These are phyloP conservation scores for Phytopythium ostracodes DNA, from an alignment of 352 stramenopile genomes.

Conservation along the genomic window DNA sequence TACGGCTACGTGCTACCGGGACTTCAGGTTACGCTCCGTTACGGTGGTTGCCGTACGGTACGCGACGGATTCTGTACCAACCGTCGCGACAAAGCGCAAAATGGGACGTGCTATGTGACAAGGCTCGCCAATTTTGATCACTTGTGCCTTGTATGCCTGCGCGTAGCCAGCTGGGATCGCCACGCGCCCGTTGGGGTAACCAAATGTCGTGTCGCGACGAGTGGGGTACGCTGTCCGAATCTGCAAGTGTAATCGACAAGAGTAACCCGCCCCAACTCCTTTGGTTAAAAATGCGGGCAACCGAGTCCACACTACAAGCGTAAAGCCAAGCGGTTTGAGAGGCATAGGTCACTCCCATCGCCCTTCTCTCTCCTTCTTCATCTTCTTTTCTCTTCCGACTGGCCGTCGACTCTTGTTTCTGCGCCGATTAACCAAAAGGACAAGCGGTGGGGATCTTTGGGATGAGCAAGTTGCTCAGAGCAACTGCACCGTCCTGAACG, in stretches of 20 bases:
- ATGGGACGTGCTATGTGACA: constrained; percentile 4
- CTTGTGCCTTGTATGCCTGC: background rate
- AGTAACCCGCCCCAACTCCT: too few species aligned
- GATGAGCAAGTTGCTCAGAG: too few species aligned
- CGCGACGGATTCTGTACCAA: background rate
- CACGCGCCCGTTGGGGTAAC: background rate
- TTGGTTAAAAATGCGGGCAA: too few species aligned
- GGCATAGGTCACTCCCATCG: too few species aligned
- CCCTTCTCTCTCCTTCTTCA: background rate
- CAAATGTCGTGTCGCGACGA: too few species aligned
- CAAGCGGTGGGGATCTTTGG: background rate
- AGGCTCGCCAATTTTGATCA: background rate
- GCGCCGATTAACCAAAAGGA: background rate
- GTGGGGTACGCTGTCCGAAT: background rate
- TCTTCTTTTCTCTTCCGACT: background rate
- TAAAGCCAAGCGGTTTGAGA: background rate
- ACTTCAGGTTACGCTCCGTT: background rate
- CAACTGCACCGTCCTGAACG: background rate
- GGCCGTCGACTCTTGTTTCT: background rate
- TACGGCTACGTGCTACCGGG: too few species aligned
- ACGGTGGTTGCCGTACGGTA: background rate
- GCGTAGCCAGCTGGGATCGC: background rate
- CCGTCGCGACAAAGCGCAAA: background rate
- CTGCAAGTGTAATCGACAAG: background rate
- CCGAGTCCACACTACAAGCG: too few species aligned